These are phyloP conservation scores for Oryza rufipogon DNA, from an alignment of 176 grass and related monocot species.

Conservation along the genomic window DNA sequence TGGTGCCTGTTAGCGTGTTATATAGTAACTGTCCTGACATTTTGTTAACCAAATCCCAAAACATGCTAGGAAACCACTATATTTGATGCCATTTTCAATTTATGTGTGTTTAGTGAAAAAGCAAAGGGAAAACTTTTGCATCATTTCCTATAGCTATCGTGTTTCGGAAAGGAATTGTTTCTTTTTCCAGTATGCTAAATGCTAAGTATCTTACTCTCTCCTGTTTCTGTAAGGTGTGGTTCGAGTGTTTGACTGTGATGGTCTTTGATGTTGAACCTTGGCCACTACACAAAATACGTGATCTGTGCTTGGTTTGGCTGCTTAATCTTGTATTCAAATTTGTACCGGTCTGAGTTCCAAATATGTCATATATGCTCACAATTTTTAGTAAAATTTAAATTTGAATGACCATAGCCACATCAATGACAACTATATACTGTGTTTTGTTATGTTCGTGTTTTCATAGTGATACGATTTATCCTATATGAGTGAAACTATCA, in stretches of 20 bases:
- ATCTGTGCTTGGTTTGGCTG: neutral
- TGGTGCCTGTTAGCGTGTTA: neutral
- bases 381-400: neutral
- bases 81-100: slow-evolving; percentile 9
- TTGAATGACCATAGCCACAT: neutral
- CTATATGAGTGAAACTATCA: neutral
- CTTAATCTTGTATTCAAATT: neutral
- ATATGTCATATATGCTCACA: neutral
- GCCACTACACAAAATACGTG: neutral
- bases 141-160: slow-evolving; percentile 16
- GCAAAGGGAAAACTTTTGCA: neutral
- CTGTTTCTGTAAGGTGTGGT: neutral
- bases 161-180: no score
- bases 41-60: slow-evolving; percentile 1
- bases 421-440: neutral
- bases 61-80: neutral
- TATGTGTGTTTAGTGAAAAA: slow-evolving; percentile 15
- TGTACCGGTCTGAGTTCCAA: slow-evolving; percentile 19
- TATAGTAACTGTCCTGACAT: neutral
- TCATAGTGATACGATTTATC: neutral
- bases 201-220: neutral
- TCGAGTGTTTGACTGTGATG: neutral
- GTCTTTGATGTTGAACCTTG: neutral
- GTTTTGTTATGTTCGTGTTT: neutral
- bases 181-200: neutral